Percentiles rank a stretch among this genome's conserved stretches.
Evolutionary conservation across 352 stramenopile species (phyloP).

Genomic region (Phytopythium helicoides): DNA sequence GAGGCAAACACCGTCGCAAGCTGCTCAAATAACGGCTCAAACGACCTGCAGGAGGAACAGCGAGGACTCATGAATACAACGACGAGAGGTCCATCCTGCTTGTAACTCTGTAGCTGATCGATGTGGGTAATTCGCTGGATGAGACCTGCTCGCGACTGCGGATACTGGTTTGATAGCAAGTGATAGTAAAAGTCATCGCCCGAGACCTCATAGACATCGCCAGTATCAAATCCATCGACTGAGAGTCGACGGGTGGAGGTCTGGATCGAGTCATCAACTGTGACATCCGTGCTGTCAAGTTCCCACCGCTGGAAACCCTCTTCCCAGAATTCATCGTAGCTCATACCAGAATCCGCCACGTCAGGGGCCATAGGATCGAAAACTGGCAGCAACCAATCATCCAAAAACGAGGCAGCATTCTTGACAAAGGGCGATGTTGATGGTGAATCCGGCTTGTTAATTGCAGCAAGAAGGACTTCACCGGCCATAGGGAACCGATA

Average conservation of each 20-base stretch:
- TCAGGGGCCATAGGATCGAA: background rate
- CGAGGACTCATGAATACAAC: slow-evolving; percentile 18
- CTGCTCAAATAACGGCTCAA: slow-evolving; percentile 13
- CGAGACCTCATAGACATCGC: background rate
- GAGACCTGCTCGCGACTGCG: background rate
- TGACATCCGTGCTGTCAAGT: background rate
- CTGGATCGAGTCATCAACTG: background rate
- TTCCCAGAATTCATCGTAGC: slow-evolving; percentile 4
- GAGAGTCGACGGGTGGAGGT: background rate
- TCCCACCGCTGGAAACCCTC: slow-evolving; percentile 5
- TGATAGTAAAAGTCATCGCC: background rate
- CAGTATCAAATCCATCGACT: background rate
- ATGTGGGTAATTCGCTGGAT: slow-evolving; percentile 1
- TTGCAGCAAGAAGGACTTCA: background rate
- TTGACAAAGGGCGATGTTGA: slow-evolving; percentile 3
- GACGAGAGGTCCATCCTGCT: slow-evolving; percentile 8
- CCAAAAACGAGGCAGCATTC: slow-evolving; percentile 2
- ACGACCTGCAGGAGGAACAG: slow-evolving; percentile 14
- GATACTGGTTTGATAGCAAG: background rate
- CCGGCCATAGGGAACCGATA: slow-evolving; percentile 4
- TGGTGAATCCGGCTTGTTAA: background rate
- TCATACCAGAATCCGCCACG: background rate
- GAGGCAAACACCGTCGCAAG: background rate
- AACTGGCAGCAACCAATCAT: slow-evolving; percentile 1
- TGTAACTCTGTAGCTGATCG: background rate